These are phyloP conservation scores for Chalaropsis thielavioides DNA, from an alignment of 2,329 filamentous ascomycete species.

Conservation along the genomic window DNA sequence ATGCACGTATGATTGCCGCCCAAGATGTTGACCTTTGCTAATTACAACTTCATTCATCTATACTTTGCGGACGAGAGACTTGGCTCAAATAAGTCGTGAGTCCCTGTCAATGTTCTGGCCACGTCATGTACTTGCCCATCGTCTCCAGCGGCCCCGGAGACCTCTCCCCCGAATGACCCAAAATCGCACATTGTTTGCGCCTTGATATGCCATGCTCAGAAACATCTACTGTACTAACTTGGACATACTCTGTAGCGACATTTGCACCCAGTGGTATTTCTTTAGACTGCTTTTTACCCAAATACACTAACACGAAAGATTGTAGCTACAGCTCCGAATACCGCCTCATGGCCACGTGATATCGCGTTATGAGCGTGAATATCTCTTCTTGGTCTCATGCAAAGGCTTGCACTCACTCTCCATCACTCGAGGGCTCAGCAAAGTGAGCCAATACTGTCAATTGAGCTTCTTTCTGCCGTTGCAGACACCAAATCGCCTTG, in stretches of 20 bases:
- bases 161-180: not conserved
- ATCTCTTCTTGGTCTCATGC: not conserved
- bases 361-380: not conserved
- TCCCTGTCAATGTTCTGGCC: not conserved
- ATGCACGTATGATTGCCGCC: constrained; percentile 11
- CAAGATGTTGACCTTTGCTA: not conserved
- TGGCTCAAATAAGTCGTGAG: no score
- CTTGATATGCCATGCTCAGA: not conserved
- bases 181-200: not conserved
- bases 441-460: not conserved
- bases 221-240: not conserved
- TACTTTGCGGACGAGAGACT: not conserved
- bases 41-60: not conserved
- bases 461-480: not conserved
- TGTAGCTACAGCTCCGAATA: not conserved
- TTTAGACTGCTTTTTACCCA: not conserved
- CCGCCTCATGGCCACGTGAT: not conserved
- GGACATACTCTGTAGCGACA: not conserved
- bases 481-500: not conserved
- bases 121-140: not conserved
- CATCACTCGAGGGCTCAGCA: no score
- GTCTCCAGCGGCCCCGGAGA: not conserved
- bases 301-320: constrained; percentile 16
- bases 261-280: not conserved
- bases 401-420: not conserved